Percentiles rank a stretch among this genome's conserved stretches.
These are phyloP conservation scores for Dichomitus squalens DNA, from an alignment of 1,284 basidiomycete species.

Conservation along the genomic window DNA sequence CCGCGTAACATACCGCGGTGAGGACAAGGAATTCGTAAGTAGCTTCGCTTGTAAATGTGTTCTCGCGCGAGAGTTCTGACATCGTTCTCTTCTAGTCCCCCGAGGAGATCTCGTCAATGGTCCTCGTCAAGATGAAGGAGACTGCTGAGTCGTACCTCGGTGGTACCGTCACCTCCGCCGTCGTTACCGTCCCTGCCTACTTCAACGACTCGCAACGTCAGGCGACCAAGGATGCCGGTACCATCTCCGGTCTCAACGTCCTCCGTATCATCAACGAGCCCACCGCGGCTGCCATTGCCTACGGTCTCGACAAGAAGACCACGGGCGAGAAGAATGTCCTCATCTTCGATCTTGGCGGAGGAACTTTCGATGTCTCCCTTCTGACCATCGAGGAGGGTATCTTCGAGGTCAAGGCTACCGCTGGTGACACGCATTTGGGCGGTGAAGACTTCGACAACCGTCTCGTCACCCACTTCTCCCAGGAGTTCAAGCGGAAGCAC, in stretches of 20 bases:
- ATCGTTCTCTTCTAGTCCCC: slow-evolving; percentile 61
- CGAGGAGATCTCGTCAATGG: slow-evolving; percentile 98
- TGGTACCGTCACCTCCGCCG: slow-evolving; percentile 80
- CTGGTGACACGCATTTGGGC: slow-evolving; percentile 98
- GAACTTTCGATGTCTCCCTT: slow-evolving; percentile 99
- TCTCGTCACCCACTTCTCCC: slow-evolving; percentile 96
- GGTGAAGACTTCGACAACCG: slow-evolving; percentile 99
- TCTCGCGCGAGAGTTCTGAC: slow-evolving; percentile 8
- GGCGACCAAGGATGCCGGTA: slow-evolving; percentile 93
- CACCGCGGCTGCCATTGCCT: slow-evolving; percentile 93
- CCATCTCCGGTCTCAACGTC: slow-evolving; percentile 89
- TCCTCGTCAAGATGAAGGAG: slow-evolving; percentile 98
- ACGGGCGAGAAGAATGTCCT: slow-evolving; percentile 89
- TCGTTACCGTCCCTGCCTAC: slow-evolving; percentile 95
- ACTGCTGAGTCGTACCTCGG: slow-evolving; percentile 97
- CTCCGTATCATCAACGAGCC: slow-evolving; percentile 98
- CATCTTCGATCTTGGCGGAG: slow-evolving; percentile 98
- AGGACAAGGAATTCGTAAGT: slow-evolving; percentile 90
- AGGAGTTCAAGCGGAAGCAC: slow-evolving; percentile 99
- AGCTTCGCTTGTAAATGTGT: neutral
- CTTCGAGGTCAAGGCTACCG: slow-evolving; percentile 99
- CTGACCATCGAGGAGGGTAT: slow-evolving; percentile 98
- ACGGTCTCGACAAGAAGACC: slow-evolving; percentile 92
- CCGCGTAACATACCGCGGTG: slow-evolving; percentile 87
- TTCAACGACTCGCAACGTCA: slow-evolving; percentile 98